Evolutionary conservation across 192 early-diverging fungal genomes (phyloP), one percentile per base, ranked within the genome.

Genomic region (Coemansia sp.): DNA sequence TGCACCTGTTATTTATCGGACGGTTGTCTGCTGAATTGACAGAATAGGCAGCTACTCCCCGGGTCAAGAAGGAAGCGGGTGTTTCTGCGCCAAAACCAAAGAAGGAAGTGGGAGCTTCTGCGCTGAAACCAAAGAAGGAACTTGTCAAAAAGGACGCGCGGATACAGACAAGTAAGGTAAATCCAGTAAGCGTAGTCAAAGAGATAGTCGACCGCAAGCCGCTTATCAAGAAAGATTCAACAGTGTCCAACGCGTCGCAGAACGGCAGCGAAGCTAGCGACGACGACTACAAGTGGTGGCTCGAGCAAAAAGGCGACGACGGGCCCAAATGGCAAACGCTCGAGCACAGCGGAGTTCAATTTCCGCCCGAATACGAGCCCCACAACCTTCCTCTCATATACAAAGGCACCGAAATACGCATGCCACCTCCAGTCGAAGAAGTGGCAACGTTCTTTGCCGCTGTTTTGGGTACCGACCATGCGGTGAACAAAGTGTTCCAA

Each of bases 381-480:
- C 95, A 97, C 73, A 90, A 90, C 19, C 68, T 97, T 32, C 90
- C 92, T 68, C 90, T 98, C 84, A 75, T 85, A 48, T 98, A 98
- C 65, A 75, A 93, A 68, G 93, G 93, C 81, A 69, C 87, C 69
- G 72, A 60, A 41, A 73, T 89, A 47, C 72, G 48, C 39, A 72
- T 98, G 27, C 79, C 73, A 1, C 89, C 94, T 1, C 87, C 88
- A 29, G 88, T 90, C 3, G 97, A 98, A 73, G 97, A 98, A 64
- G 92, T 98, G 0, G 97, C 97, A 1, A 90, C 85, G 11, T 98
- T 98, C 72, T 98, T 89, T 85, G 97, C 94, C 22, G 90, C 85
- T 12, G 56, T 96, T 22, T 61, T 98, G 6, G 91, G 86, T 19
- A 93, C 93, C 0, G 93, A 97, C 38, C 86, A 90, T 27, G 93